A percentile compares a stretch with the other conserved stretches of the same genome.
These are phyloP conservation scores for Globisporangium paddicum DNA, from an alignment of 352 stramenopile species.

Conservation along the genomic window DNA sequence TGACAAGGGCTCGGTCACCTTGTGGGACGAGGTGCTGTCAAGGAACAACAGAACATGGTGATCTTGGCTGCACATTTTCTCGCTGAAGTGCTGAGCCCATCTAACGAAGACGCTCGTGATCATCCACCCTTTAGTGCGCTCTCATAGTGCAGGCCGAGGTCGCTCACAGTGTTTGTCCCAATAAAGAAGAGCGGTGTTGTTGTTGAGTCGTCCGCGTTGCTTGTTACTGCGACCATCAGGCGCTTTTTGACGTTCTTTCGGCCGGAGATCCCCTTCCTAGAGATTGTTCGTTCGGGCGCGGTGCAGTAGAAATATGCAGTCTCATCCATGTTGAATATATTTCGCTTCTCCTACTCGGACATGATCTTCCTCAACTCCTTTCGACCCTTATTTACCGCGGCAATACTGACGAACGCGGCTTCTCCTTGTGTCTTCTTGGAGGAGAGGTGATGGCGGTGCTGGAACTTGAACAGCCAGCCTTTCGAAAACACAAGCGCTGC, in stretches of 20 bases:
- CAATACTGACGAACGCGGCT: too few relatives aligned
- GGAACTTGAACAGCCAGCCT: too few relatives aligned
- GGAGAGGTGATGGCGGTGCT: too few relatives aligned
- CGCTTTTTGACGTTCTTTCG: constrained; percentile 4
- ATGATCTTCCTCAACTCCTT: too few relatives aligned
- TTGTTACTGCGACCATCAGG: background rate
- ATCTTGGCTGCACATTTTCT: background rate
- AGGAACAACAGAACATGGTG: background rate
- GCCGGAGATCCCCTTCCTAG: background rate
- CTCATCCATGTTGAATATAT: constrained; percentile 8
- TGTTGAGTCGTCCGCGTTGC: background rate
- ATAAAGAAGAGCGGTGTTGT: background rate
- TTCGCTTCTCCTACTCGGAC: too few relatives aligned
- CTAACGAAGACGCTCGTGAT: background rate
- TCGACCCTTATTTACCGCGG: too few relatives aligned
- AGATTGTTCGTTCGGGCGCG: background rate
- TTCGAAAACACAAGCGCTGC: too few relatives aligned
- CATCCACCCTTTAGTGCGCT: constrained; percentile 1
- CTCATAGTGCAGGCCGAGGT: background rate
- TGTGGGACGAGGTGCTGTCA: background rate
- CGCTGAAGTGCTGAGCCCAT: background rate
- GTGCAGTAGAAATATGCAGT: constrained; percentile 2
- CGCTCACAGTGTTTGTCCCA: background rate
- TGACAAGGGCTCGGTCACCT: background rate
- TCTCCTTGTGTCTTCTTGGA: too few relatives aligned